Percentiles rank a stretch among this genome's conserved stretches.
Conservation (phyloP, 2,329 filamentous ascomycete genomes). For the Penicillium sp. region DNA sequence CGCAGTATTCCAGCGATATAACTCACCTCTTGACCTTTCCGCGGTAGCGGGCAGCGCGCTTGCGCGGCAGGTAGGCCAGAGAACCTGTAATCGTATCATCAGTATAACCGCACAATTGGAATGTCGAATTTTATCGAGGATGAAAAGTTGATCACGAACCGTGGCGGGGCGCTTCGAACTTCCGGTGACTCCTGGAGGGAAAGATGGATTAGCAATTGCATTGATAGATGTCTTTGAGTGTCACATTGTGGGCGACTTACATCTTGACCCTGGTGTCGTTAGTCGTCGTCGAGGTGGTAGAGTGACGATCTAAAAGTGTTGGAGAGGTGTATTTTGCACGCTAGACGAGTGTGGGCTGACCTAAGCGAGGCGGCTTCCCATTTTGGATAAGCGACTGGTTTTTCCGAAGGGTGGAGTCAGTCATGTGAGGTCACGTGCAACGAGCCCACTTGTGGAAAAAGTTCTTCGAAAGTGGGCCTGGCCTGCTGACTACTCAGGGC, state of each 20-base stretch:
- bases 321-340: slow-evolving; percentile 39
- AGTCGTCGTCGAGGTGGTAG: slow-evolving; percentile 48
- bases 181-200: slow-evolving; percentile 57
- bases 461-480: neutral
- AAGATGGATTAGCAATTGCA: slow-evolving; percentile 29
- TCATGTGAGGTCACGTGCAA: slow-evolving; percentile 8
- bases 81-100: slow-evolving; percentile 52
- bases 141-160: slow-evolving; percentile 78
- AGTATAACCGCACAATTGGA: slow-evolving; percentile 33
- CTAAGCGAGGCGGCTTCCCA: slow-evolving; percentile 37
- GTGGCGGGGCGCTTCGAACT: slow-evolving; percentile 89
- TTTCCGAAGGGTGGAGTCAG: neutral
- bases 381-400: slow-evolving; percentile 14
- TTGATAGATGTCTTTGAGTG: slow-evolving; percentile 7
- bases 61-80: slow-evolving; percentile 82
- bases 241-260: slow-evolving; percentile 33
- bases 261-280: slow-evolving; percentile 52
- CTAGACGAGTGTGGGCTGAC: slow-evolving; percentile 46
- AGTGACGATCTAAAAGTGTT: slow-evolving; percentile 41
- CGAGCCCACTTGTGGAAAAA: neutral
- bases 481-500: neutral
- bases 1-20: slow-evolving; percentile 2
- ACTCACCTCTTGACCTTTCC: slow-evolving; percentile 98
- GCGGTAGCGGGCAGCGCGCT: slow-evolving; percentile 90
- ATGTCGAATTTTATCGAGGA: slow-evolving; percentile 45